Evolutionary conservation across 306 rosid genomes (phyloP).

Genomic region (Prunus campanulata): DNA sequence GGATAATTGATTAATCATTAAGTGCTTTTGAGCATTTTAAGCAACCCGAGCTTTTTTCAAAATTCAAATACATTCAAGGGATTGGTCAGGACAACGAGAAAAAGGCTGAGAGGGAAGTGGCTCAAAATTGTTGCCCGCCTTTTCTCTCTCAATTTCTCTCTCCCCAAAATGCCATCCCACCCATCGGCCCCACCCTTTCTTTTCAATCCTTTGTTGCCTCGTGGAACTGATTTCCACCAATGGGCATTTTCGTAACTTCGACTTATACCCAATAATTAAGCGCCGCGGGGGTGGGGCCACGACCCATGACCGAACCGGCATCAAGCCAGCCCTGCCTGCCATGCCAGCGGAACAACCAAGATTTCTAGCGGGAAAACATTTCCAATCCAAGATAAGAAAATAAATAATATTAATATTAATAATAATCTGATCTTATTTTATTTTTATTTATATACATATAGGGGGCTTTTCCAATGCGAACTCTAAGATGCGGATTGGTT

Average conservation of each 20-base stretch:
- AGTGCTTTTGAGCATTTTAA: not conserved
- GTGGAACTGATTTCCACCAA: not conserved
- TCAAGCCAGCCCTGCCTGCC: not conserved
- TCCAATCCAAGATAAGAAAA: not conserved
- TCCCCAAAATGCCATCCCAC: constrained; percentile 3
- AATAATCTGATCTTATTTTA: not conserved
- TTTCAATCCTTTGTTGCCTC: not conserved
- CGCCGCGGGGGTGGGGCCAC: not conserved
- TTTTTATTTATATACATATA: not conserved
- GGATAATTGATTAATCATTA: not conserved
- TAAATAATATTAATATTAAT: not conserved
- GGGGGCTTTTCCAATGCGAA: no score
- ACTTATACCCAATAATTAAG: not conserved
- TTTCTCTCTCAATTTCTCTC: not conserved
- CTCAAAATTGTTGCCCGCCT: constrained; percentile 11
- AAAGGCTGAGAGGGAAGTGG: not conserved
- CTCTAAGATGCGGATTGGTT: no score
- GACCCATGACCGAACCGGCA: not conserved
- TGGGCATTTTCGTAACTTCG: constrained; percentile 14
- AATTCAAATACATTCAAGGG: not conserved
- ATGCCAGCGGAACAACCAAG: constrained; percentile 8
- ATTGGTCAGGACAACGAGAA: constrained; percentile 2
- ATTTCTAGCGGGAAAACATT: constrained; percentile 21
- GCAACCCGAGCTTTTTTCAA: not conserved
- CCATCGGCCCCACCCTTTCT: not conserved